A percentile compares a stretch with the other conserved stretches of the same genome.
These are phyloP conservation scores for Emericellopsis cladophorae DNA, from an alignment of 2,329 filamentous ascomycete species.

Conservation along the genomic window DNA sequence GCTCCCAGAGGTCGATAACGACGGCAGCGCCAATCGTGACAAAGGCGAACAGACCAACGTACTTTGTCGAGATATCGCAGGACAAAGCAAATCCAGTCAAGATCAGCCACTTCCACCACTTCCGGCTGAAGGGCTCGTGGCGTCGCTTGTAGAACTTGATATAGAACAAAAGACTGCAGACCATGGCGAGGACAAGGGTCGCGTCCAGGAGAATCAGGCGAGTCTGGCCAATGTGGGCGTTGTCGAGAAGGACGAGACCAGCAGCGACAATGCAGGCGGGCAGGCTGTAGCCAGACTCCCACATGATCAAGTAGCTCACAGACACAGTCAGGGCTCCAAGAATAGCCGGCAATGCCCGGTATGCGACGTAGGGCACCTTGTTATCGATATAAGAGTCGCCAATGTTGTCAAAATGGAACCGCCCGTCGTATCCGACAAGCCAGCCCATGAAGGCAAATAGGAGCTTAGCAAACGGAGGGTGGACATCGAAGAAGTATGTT, in stretches of 20 bases:
- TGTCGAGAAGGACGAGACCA: conserved; percentile 83
- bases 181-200: conserved; percentile 90
- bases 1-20: conserved; percentile 85
- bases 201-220: conserved; percentile 90
- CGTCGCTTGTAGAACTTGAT: conserved; percentile 96
- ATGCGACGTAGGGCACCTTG: conserved; percentile 94
- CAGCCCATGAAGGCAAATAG: conserved; percentile 95
- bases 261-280: conserved; percentile 83
- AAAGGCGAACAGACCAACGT: conserved; percentile 93
- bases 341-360: conserved; percentile 83
- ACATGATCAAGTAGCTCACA: conserved; percentile 96
- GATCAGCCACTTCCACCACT: conserved; percentile 99
- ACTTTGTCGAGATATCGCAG: conserved; percentile 97
- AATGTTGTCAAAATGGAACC: conserved; percentile 98
- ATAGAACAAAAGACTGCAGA: conserved; percentile 84
- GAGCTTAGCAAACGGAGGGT: conserved; percentile 95
- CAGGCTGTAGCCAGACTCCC: conserved; percentile 96
- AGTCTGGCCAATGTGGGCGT: conserved; percentile 94
- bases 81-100: conserved; percentile 89
- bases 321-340: conserved; percentile 87
- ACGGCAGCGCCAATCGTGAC: conserved; percentile 93
- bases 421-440: conserved; percentile 92
- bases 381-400: conserved; percentile 96
- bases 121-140: conserved; percentile 77
- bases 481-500: conserved; percentile 99